Evolutionary conservation across 2,329 filamentous ascomycete genomes (phyloP), one percentile per base, ranked within the genome.

Genomic region (Coniochaeta prunicola): DNA sequence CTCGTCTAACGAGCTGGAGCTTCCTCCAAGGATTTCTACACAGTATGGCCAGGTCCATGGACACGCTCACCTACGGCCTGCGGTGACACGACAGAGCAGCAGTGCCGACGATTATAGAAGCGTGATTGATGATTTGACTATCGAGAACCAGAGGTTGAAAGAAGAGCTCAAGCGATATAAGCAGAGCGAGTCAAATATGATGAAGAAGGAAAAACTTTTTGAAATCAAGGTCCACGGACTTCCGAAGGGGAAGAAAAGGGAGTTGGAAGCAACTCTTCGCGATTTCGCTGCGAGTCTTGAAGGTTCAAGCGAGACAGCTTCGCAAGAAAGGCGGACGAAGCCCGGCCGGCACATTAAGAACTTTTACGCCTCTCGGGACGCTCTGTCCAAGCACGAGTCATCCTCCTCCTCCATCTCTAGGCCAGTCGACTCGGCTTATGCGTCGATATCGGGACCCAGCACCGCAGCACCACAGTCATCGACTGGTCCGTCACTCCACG

Each of bases 111-210:
- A 92, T 59, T 92, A 86, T 61, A 81, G 91, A 53, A 88, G 88
- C 64, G 90, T 96, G 17, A 96, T 96, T 54, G 91, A 96, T 66
- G 91, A 96, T 68, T 73, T 96, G 60, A 96, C 91, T 0, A 77
- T 96, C 28, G 88, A 92, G 68, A 96, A 94, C 69, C 90, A 91
- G 69, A 87, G 85, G 57, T 71, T 96, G 61, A 92, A 87, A 73
- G 85, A 88, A 64, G 85, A 86, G 66, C 67, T 96, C 58, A 88
- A 83, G 66, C 86, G 83, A 57, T 90, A 90, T 62, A 88, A 89
- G 69, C 85, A 84, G 62, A 74, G 83, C 28, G 84, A 87, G 1
- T 84, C 85, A 19, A 80, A 86, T 45, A 82, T 87, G 62, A 73
- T 92, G 56, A 82, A 86, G 34, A 84, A 87, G 53, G 90, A 96